These are phyloP conservation scores for Penicillium psychrosexuale DNA, from an alignment of 2,329 filamentous ascomycete species.

Conservation along the genomic window DNA sequence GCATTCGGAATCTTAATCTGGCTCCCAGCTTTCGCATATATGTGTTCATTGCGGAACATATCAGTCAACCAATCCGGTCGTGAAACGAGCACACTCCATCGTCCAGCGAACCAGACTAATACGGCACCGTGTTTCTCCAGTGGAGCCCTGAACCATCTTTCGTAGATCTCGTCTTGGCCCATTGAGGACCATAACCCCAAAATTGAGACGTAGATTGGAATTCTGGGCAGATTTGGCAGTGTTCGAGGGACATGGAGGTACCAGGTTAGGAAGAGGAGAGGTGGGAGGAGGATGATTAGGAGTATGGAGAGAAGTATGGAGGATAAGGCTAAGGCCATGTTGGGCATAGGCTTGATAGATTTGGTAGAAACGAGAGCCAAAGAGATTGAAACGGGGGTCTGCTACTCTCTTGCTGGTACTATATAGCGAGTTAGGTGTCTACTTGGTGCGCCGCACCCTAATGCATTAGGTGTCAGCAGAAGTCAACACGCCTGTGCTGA, in stretches of 20 bases:
- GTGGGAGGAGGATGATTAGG: conserved; percentile 4
- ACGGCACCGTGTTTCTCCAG: conserved; percentile 42
- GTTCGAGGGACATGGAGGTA: conserved; percentile 22
- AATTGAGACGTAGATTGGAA: conserved; percentile 28
- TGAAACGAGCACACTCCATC: conserved; percentile 50
- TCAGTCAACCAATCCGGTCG: conserved; percentile 46
- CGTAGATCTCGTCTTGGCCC: conserved; percentile 26
- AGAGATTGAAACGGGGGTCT: background rate
- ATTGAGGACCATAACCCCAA: conserved; percentile 26
- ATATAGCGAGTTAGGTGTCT: background rate
- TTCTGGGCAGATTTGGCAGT: conserved; percentile 22
- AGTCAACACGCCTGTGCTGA: background rate
- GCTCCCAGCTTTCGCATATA: conserved; percentile 41
- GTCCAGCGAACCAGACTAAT: conserved; percentile 49
- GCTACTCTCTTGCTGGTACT: background rate
- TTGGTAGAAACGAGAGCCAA: background rate
- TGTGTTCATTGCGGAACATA: conserved; percentile 33
- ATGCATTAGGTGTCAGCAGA: conserved; percentile 9
- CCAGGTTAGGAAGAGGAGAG: conserved; percentile 17
- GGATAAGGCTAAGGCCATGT: background rate
- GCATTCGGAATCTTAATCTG: conserved; percentile 43
- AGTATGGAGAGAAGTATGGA: background rate
- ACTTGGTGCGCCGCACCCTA: background rate
- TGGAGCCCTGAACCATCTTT: conserved; percentile 23
- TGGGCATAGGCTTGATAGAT: background rate